Base-by-base conservation (phyloP, 2,329 filamentous ascomycete species). In the Chrysosporium queenslandicum region DNA sequence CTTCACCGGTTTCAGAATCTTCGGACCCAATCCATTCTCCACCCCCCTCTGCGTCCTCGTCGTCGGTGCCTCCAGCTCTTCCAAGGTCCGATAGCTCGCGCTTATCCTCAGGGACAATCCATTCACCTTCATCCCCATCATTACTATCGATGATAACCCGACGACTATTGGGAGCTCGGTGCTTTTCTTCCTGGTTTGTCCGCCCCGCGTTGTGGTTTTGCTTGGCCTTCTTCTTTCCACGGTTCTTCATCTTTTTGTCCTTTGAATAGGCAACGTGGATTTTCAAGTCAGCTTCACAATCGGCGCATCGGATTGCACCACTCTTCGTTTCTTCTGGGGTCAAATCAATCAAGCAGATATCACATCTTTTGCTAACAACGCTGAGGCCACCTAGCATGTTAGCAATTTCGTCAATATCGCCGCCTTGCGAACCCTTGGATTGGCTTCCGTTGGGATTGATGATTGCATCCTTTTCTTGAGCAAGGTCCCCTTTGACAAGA, bases 31-130 rank as follows among this genome's bases (percentile, higher is more conserved):
- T 75, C 65, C 81, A 87, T 53, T 94, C 86, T 20, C 88, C 90
- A 2, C 85, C 87, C 1, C 88, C 88, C 64, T 94, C 90, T 2
- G 85, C 87, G 63, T 95, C 81, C 66, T 94, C 88, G 57, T 94
- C 87, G 49, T 88, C 85, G n/a, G 81, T 79, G 3, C 86, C 87
- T n/a, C 87, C 88, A 41, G 86, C 85, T 64, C 83, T 85, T 45
- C 86, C 87, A 14, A 90, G 74, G n/a, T 74, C 73, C 3, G 82
- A 63, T 0, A 74, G 64, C 0, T 77, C 74, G 41, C 78, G 81
- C 62, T 92, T 75, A 8, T 79, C 75, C 53, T 85, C 82, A 0
- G 81, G 77, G 2, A 90, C 86, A 39, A 94, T 74, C 89, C 89
- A 94, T 59, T 86, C 85, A 11, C 80, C 87, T 4, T 77, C 81